phyloP scores from a whole-genome alignment of 1,139 yeast genomes.

The Arxiozyma bovina region DNA sequence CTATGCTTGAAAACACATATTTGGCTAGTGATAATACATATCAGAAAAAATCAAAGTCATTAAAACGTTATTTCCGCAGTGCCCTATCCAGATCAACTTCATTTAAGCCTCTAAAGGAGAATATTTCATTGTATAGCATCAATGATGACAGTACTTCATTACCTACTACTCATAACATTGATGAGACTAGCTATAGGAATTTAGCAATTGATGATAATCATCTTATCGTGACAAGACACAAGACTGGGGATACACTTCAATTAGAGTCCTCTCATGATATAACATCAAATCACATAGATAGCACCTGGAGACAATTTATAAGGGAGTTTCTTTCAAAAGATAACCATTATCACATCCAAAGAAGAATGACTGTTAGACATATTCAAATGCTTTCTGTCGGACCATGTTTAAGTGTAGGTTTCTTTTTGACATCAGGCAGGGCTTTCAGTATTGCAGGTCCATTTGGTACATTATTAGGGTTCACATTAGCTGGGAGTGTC shows the following conservation, averaged over 20 bases:
- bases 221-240: slow-evolving; percentile 1
- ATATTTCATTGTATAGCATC: neutral
- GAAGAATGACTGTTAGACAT: slow-evolving; percentile 60
- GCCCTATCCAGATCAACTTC: slow-evolving; percentile 4
- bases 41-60: neutral
- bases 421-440: slow-evolving; percentile 66
- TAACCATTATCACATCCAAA: slow-evolving; percentile 30
- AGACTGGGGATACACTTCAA: slow-evolving; percentile 3
- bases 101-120: neutral
- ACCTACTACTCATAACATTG: slow-evolving; percentile 14
- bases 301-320: neutral
- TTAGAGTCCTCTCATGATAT: neutral
- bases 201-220: slow-evolving; percentile 17
- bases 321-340: neutral
- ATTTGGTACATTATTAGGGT: slow-evolving; percentile 66
- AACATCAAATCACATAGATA: neutral
- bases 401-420: slow-evolving; percentile 73
- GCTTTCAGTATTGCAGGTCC: slow-evolving; percentile 76
- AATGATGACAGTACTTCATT: neutral
- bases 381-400: slow-evolving; percentile 74
- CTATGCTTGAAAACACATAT: slow-evolving; percentile 11
- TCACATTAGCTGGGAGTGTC: slow-evolving; percentile 52
- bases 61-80: slow-evolving; percentile 12
- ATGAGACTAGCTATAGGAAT: slow-evolving; percentile 18
- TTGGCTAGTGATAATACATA: slow-evolving; percentile 5